A percentile compares a stretch with the other conserved stretches of the same genome.
Conservation (phyloP, 768 basidiomycete genomes). For the Russula lepida region DNA sequence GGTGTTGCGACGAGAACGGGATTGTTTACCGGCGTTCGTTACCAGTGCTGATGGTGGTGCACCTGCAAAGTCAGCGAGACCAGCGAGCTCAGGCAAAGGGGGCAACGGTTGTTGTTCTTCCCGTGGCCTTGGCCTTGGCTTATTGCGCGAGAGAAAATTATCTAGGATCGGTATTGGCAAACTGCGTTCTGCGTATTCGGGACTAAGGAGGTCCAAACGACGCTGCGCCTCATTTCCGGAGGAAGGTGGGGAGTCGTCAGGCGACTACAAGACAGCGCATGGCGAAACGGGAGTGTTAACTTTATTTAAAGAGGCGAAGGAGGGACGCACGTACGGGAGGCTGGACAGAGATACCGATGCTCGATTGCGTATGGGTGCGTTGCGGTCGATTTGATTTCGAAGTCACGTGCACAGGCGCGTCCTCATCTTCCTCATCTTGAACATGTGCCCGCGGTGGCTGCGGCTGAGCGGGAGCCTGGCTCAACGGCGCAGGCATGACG, state of each 20-base stretch:
- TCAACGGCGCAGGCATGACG: constrained; percentile 14
- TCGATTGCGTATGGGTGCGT: constrained; percentile 19
- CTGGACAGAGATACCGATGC: constrained; percentile 19
- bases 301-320: neutral
- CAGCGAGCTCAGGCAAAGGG: constrained; percentile 8
- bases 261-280: constrained; percentile 18
- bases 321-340: constrained; percentile 11
- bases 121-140: neutral
- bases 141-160: neutral
- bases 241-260: constrained; percentile 18
- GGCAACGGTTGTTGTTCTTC: neutral
- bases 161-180: neutral
- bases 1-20: neutral
- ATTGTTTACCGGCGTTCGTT: neutral
- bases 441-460: neutral
- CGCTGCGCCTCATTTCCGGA: constrained; percentile 16
- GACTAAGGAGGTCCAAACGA: constrained; percentile 26
- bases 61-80: constrained; percentile 2
- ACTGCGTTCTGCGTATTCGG: constrained; percentile 23
- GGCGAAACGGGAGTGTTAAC: neutral
- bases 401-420: neutral
- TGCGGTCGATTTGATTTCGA: constrained; percentile 8
- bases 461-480: constrained; percentile 2
- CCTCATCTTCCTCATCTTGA: constrained; percentile 1
- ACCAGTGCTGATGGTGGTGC: neutral